Conservation (phyloP, 176 grass and related monocot genomes). For the Echinochloa phyllopogon region DNA sequence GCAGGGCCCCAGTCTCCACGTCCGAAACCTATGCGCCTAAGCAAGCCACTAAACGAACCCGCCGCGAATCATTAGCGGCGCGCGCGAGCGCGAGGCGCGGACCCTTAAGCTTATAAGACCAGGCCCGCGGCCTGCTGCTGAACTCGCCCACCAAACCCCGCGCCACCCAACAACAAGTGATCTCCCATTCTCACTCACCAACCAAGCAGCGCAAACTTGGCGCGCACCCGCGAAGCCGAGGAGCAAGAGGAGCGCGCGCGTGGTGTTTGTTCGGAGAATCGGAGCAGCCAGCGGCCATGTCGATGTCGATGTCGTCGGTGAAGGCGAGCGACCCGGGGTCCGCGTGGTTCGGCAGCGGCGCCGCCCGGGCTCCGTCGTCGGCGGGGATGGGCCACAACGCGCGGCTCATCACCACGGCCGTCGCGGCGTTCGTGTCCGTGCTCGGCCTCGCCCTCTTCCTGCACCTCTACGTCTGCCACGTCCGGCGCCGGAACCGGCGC, state of each 20-base stretch:
- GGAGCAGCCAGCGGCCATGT: constrained; percentile 31
- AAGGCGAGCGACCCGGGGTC: constrained; percentile 60
- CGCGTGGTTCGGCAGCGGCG: constrained; percentile 52
- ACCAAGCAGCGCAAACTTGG: constrained; percentile 7
- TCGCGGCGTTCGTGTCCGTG: constrained; percentile 49
- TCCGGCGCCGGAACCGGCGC: constrained; percentile 45
- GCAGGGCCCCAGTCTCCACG: not conserved
- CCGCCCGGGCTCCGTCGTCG: not conserved
- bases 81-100: not conserved
- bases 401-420: constrained; percentile 46
- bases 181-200: constrained; percentile 1
- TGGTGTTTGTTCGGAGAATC: not conserved
- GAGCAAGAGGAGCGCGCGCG: not conserved
- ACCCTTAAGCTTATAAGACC: constrained; percentile 36
- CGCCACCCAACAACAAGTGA: not conserved
- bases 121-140: not conserved
- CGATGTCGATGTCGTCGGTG: constrained; percentile 20
- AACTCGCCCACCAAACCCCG: constrained; percentile 28
- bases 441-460: constrained; percentile 54
- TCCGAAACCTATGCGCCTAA: constrained; percentile 37
- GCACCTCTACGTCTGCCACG: constrained; percentile 59
- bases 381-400: constrained; percentile 16
- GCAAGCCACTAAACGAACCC: not conserved
- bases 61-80: constrained; percentile 6
- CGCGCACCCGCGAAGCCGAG: not conserved